Evolutionary conservation across 148 eudicot genomes (phyloP).

Genomic region (Polygonum maritimum): DNA sequence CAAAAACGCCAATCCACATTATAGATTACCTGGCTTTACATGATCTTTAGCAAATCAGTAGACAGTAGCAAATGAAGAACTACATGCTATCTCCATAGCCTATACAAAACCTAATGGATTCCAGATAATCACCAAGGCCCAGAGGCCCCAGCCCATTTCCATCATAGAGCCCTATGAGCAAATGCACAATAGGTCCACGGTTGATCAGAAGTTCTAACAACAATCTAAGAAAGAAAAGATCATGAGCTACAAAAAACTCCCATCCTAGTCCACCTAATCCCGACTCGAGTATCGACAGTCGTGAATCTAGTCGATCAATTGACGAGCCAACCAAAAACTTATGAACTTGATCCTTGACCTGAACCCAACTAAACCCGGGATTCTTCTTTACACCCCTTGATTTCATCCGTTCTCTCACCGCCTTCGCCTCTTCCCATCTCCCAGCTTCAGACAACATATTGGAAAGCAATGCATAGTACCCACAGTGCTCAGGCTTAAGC

Average conservation of each 20-base stretch:
- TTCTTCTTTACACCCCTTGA: conserved; percentile 46
- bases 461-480: conserved; percentile 51
- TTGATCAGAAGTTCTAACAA: too few species aligned
- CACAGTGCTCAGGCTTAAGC: conserved; percentile 54
- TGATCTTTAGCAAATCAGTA: background rate
- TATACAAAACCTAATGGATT: background rate
- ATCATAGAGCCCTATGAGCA: background rate
- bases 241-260: background rate
- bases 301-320: conserved; percentile 11
- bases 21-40: background rate
- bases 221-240: background rate
- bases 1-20: background rate
- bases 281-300: background rate
- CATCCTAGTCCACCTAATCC: background rate
- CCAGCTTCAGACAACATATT: conserved; percentile 75
- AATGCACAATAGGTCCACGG: background rate
- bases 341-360: conserved; percentile 26
- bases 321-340: conserved; percentile 36
- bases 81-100: background rate
- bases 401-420: conserved; percentile 52
- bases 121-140: background rate
- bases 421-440: conserved; percentile 61
- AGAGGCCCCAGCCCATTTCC: background rate
- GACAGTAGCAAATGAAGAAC: background rate
- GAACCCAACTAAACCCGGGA: conserved; percentile 67